These are phyloP conservation scores for Geranium incanum DNA, from an alignment of 441 rosid genomes.

Conservation along the genomic window DNA sequence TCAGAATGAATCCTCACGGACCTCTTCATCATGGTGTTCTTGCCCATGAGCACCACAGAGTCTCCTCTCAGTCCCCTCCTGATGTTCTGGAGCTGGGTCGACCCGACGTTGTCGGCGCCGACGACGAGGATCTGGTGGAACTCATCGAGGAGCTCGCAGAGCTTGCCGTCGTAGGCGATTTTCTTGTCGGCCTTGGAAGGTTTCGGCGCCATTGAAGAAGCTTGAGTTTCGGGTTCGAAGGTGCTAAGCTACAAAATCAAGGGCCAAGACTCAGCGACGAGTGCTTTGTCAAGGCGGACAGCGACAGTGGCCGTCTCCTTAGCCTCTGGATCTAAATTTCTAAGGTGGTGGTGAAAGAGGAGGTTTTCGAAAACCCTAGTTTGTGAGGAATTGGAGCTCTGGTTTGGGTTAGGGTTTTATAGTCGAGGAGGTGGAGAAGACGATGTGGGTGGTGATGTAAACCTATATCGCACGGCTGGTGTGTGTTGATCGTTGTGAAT, in stretches of 20 bases:
- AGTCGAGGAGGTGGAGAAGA: background rate
- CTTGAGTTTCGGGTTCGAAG: background rate
- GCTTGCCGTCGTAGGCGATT: slow-evolving; percentile 67
- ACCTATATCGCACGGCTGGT: background rate
- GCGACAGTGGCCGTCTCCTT: slow-evolving; percentile 67
- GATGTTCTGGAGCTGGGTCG: slow-evolving; percentile 85
- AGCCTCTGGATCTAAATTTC: slow-evolving; percentile 37
- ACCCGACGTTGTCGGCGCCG: slow-evolving; percentile 92
- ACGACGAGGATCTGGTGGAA: slow-evolving; percentile 68
- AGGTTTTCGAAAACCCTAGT: slow-evolving; percentile 1
- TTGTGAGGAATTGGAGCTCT: background rate
- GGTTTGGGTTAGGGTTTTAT: slow-evolving; percentile 17
- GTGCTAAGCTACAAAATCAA: slow-evolving; percentile 26
- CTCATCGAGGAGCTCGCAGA: slow-evolving; percentile 69
- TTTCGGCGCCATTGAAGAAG: slow-evolving; percentile 41
- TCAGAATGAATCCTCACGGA: slow-evolving; percentile 70
- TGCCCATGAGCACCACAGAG: slow-evolving; percentile 83
- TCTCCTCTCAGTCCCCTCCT: slow-evolving; percentile 75
- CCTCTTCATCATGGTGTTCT: slow-evolving; percentile 97
- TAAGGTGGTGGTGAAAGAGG: background rate
- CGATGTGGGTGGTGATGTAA: background rate
- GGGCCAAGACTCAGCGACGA: slow-evolving; percentile 69
- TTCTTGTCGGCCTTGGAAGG: slow-evolving; percentile 77
- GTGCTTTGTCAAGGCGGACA: slow-evolving; percentile 75
- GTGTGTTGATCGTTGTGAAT: background rate